Conservation (phyloP, 129 eudicot genomes). For the carrot (Daucus carota) region DH1_v3.0 NC_030385.2:1320001-1320500, state of each 20-base stretch:
- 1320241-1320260: too few species aligned
- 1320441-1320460: not conserved
- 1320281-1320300: too few species aligned
- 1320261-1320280: too few species aligned
- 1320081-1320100: too few species aligned
- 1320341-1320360: not conserved
- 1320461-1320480: not conserved
- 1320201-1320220: too few species aligned
- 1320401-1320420: not conserved
- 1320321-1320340: not conserved
- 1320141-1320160: too few species aligned
- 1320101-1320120: too few species aligned
- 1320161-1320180: too few species aligned
- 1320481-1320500: not conserved
- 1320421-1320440: not conserved
- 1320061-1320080: too few species aligned
- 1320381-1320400: not conserved
- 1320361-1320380: not conserved
- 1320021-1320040: not conserved
- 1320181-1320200: too few species aligned
- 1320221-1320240: too few species aligned
- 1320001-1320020: not conserved
- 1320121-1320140: too few species aligned
- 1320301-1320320: not conserved
- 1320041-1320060: not conserved